Percentiles rank a stretch among this genome's conserved stretches.
These are phyloP conservation scores for Ascochyta viciae-villosae DNA, from an alignment of 2,329 filamentous ascomycete genomes.

Conservation along the genomic window DNA sequence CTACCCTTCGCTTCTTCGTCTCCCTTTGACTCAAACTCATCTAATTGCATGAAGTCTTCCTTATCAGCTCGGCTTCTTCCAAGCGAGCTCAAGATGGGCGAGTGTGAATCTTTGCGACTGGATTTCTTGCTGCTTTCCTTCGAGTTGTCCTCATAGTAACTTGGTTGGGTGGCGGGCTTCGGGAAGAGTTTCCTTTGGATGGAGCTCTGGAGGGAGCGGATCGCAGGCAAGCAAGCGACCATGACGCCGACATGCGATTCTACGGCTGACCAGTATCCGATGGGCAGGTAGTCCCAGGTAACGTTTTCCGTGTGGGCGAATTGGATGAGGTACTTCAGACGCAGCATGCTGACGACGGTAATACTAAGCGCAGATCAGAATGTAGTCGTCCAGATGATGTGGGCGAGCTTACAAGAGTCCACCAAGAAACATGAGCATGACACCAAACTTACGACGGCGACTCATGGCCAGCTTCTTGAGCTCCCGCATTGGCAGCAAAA, in stretches of 20 bases:
- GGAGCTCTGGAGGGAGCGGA: conserved; percentile 27
- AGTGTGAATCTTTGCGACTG: no score
- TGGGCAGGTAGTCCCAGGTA: conserved; percentile 43
- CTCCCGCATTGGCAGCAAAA: conserved; percentile 41
- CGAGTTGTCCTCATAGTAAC: no score
- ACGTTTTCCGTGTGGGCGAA: conserved; percentile 53
- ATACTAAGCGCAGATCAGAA: conserved; percentile 39
- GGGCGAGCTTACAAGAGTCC: conserved; percentile 48
- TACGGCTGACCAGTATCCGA: conserved; percentile 38
- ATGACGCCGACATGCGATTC: conserved; percentile 39
- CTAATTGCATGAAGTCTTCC: no score
- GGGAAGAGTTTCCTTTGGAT: neutral
- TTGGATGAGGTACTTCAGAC: conserved; percentile 52
- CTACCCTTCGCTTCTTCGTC: no score
- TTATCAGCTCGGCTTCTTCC: no score
- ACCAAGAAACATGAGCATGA: conserved; percentile 49
- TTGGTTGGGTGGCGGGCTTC: no score
- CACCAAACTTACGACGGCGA: conserved; percentile 37
- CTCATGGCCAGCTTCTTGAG: conserved; percentile 40
- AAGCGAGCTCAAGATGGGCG: no score
- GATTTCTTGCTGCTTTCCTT: no score
- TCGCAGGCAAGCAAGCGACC: conserved; percentile 34
- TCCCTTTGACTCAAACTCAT: no score
- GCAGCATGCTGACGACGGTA: conserved; percentile 54
- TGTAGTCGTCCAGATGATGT: neutral